Base-by-base conservation (phyloP, 176 grass and related monocot genomes). In the Alloteropsis semialata region DNA sequence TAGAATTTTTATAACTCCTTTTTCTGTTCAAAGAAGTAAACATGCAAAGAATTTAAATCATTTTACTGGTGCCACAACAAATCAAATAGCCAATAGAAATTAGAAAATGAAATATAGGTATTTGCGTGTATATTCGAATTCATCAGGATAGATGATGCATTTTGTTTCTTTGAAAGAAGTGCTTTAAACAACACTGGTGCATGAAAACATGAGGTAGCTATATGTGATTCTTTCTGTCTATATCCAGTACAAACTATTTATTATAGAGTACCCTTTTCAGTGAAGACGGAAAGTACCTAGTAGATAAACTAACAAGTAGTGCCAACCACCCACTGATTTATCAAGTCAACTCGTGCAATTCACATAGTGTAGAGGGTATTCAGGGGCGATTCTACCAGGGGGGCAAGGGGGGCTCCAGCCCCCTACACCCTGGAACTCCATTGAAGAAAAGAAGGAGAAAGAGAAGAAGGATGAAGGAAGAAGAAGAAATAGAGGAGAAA, bases 271-370 rank as follows among this genome's bases (percentile, higher is more conserved):
- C 77, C 13, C 37, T 86, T 72, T 55, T 24, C 21, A 30, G 57
- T 50, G 10, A 82, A 75, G 18, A 68, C 18, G 69, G 42, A 42
- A 22, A 75, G 14, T 36, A 71, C 18, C 44, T 64, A 83, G 57
- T 76, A 33, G n/a, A 89, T 25, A 83, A 72, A 79, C n/a, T 64
- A 5, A 84, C 25, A 81, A 29, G 60, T 10, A 78, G 30, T 77
- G 56, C 48, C n/a, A 45, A 72, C n/a, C 51, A 10, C 58, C 29
- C 66, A 82, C 28, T 72, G 59, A 82, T 86, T 43, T 46, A 71
- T 72, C 57, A 86, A 77, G 66, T 32, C 54, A 64, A 58, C 27
- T 46, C 22, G 78, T 25, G 17, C 36, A 74, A 80, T 67, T 74
- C n/a, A 59, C 13, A 39, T 11, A 68, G 27, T 39, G 33, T 28